Evolutionary conservation across 805 yeast species (phyloP), one percentile per base, ranked within the genome.

Genomic region (Brettanomyces nanus): DNA sequence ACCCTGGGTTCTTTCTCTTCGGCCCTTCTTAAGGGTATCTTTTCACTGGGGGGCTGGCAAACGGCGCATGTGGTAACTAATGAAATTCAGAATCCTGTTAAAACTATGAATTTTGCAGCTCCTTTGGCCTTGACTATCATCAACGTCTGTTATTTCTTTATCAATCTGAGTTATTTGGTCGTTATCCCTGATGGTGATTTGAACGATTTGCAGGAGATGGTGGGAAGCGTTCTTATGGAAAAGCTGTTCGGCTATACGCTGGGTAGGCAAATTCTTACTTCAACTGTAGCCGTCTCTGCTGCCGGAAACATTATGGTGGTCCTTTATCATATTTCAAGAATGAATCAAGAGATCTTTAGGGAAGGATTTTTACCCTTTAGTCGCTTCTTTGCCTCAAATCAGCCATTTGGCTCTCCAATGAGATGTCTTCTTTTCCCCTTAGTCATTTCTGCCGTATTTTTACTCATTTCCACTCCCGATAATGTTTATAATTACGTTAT

Each of bases 231-330:
- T 3, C 53, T 73, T 4, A 74, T 73, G 46, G 75, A 70, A 43
- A 71, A 63, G 41, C 57, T 74, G 1, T 71, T 69, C 45, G 80
- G 80, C 0, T 46, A 58, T 40, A 55, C 56, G 17, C 43, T 73
- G 13, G 80, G 80, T 1, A 55, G 65, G 34, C 65, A 62, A 37
- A 51, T 74, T 26, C 58, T 74, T 28, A 70, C 78, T 0, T 48
- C 70, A 31, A 59, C 75, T 1, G 65, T 73, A 13, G 78, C 79
- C 1, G 42, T 72, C 14, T 72, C 75, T 37, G 70, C 78, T 4
- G 80, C 71, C 3, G 79, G 80, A 3, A 74, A 74, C 44, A 66
- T 73, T 5, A 65, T 74, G 44, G 75, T 73, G 14, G 79, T 73
- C 6, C 47, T 73, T 31, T 74, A 71, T 48, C 69, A 74, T 17